Evolutionary conservation across 306 rosid species (phyloP), one percentile per base, ranked within the genome.

Genomic region (Cicer yamashitae): DNA sequence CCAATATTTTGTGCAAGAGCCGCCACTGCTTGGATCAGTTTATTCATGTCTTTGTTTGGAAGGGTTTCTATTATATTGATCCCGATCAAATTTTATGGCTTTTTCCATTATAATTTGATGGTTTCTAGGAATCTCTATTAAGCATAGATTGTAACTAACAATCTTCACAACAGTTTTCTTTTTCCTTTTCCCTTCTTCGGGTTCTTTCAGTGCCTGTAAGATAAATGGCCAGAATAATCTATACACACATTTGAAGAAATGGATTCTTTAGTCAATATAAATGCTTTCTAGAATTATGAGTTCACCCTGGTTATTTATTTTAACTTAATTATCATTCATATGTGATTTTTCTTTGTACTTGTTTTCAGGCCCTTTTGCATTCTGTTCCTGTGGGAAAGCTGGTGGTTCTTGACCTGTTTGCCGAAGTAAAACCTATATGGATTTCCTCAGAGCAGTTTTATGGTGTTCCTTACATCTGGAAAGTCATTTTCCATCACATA

Each of bases 351-450:
- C n/a, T 68, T 14, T 67, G 38, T 45, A 22, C 47, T 84, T 81
- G 52, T 74, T 84, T 82, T 56, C 88, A 93, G 98, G 96, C 98
- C 73, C 96, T 93, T 85, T 47, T 91, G 66, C 96, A 89, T 80
- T 93, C 93, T 54, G 96, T 93, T 70, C 96, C 96, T 46, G 40
- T 79, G 51, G 98, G 98, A 73, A 89, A 86, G 87, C 79, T 93
- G 83, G 96, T 93, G 63, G 96, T 93, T 60, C 96, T 93, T 62
- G 96, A 93, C 80, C 85, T 93, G 67, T 93, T 79, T 85, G 96
- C 96, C 41, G 98, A 93, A 93, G 96, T 89, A 81, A 93, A 93
- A 68, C 98, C 98, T 13, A 72, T 89, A 71, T 93, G 98, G 98
- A 83, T 66, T 73, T 82, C 90, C 73, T 86, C 96, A 48, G 89